Conservation (phyloP, 169 alveolate genomes). For the Ichthyophthirius multifiliis region DNA sequence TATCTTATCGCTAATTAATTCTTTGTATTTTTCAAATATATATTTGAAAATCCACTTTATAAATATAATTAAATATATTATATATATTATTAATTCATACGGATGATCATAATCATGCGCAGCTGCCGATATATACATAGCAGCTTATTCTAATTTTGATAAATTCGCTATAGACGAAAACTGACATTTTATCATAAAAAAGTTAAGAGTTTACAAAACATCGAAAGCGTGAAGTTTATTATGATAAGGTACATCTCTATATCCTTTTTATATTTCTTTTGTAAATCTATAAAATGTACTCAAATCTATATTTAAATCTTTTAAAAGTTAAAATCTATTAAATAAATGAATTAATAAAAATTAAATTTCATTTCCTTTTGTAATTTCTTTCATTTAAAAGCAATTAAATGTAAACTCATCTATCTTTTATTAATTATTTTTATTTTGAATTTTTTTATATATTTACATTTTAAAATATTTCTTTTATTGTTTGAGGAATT, state of each 20-base stretch:
- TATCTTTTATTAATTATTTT: not conserved
- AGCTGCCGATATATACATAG: conserved; percentile 27
- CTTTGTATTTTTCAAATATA: conserved; percentile 33
- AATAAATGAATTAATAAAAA: not conserved
- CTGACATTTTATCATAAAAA: conserved; percentile 12
- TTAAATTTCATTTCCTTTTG: not conserved
- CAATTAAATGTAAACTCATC: not conserved
- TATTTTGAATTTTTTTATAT: too few relatives aligned
- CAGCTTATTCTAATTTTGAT: not conserved
- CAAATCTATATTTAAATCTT: not conserved
- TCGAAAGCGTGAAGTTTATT: conserved; percentile 25
- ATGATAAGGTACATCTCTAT: conserved; percentile 6
- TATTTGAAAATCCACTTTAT: conserved; percentile 45
- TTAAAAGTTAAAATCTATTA: not conserved
- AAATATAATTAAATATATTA: not conserved
- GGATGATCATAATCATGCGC: conserved; percentile 61
- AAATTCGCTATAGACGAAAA: conserved; percentile 12
- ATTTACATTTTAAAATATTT: too few relatives aligned
- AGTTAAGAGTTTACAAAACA: conserved; percentile 14
- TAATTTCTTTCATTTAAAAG: not conserved
- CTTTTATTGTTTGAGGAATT: too few relatives aligned
- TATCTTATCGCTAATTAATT: conserved; percentile 46
- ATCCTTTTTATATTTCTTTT: not conserved
- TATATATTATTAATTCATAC: not conserved
- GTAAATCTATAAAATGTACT: not conserved